phyloP scores from a whole-genome alignment of 1,284 basidiomycete genomes.

The Puccinia hordei region DNA sequence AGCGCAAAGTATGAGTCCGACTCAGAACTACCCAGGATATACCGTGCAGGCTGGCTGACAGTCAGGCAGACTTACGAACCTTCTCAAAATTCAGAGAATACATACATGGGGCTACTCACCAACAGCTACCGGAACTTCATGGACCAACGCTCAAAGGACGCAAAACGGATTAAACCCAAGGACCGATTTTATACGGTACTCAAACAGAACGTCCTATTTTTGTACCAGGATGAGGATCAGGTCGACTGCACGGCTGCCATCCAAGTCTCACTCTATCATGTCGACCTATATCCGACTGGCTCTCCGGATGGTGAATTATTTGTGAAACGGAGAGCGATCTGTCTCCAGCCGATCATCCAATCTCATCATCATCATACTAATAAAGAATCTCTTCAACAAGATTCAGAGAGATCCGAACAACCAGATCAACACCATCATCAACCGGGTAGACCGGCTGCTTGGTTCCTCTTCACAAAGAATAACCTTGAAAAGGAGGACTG shows the following conservation, averaged over 20 bases:
- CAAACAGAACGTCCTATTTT: slow-evolving; percentile 81
- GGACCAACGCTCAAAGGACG: slow-evolving; percentile 65
- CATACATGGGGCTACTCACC: slow-evolving; percentile 56
- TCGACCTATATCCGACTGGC: slow-evolving; percentile 70
- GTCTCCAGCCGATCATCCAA: slow-evolving; percentile 24
- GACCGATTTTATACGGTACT: slow-evolving; percentile 85
- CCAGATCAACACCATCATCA: slow-evolving; percentile 13
- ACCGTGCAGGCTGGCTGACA: slow-evolving; percentile 79
- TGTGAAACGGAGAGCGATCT: slow-evolving; percentile 44
- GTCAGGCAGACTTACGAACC: slow-evolving; percentile 78
- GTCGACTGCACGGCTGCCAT: slow-evolving; percentile 81
- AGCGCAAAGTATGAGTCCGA: slow-evolving; percentile 16
- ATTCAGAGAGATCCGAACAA: background rate
- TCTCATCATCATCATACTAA: background rate
- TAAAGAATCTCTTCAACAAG: background rate
- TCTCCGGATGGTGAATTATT: slow-evolving; percentile 59
- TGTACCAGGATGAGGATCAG: slow-evolving; percentile 87
- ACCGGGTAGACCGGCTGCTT: slow-evolving; percentile 52
- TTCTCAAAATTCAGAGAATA: slow-evolving; percentile 61
- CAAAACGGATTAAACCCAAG: slow-evolving; percentile 74
- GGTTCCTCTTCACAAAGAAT: slow-evolving; percentile 58
- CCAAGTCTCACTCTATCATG: slow-evolving; percentile 71
- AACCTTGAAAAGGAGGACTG: slow-evolving; percentile 71
- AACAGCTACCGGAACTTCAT: slow-evolving; percentile 59
- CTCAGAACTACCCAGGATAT: slow-evolving; percentile 66